Evolutionary conservation across 164 flowering plant species (phyloP).

Genomic region (Magnolia kwangsiensis): DNA sequence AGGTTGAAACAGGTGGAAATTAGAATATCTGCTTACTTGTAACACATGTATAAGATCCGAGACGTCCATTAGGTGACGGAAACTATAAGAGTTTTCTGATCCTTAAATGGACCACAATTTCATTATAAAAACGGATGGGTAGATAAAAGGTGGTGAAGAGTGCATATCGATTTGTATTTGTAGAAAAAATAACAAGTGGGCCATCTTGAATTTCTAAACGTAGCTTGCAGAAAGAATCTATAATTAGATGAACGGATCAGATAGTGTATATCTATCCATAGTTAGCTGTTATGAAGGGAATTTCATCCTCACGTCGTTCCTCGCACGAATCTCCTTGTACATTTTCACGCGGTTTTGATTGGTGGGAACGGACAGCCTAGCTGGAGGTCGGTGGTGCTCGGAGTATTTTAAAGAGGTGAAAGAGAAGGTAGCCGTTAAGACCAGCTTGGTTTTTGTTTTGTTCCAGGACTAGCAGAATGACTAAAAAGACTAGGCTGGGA

Average conservation of each 20-base stretch:
- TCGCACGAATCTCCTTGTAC: neutral
- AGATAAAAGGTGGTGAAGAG: too few species aligned
- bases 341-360: too few species aligned
- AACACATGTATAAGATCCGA: neutral
- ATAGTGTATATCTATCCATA: too few species aligned
- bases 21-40: neutral
- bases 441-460: neutral
- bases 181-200: too few species aligned
- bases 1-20: neutral
- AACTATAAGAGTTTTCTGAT: too few species aligned
- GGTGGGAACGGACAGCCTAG: neutral
- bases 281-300: neutral
- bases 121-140: too few species aligned
- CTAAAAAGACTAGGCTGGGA: neutral
- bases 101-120: too few species aligned
- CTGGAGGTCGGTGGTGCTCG: slow-evolving; percentile 8
- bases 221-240: too few species aligned
- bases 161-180: too few species aligned
- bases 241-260: too few species aligned
- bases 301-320: neutral
- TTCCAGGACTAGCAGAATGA: neutral
- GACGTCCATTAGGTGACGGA: neutral
- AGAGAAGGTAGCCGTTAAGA: slow-evolving; percentile 14
- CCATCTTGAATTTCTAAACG: too few species aligned
- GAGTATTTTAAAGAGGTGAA: neutral